Evolutionary conservation across 2,329 filamentous ascomycete species (phyloP).

Genomic region (Diaporthe destruens): DNA sequence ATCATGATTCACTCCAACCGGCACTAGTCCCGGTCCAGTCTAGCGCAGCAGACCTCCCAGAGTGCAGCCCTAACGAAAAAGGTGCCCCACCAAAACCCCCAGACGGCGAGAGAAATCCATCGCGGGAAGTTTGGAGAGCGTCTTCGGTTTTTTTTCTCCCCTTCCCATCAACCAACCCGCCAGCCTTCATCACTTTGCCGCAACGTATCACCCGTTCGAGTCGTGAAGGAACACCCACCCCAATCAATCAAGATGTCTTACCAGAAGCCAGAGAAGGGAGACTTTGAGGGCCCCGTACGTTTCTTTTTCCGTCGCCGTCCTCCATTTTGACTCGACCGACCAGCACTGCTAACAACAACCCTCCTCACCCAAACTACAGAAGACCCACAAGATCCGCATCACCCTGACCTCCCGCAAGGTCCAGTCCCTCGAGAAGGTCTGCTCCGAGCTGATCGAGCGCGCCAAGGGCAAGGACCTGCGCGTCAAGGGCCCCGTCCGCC

Average conservation of each 20-base stretch:
- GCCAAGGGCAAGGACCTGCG: slow-evolving; percentile 98
- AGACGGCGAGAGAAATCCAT: slow-evolving; percentile 16
- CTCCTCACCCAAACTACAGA: slow-evolving; percentile 60
- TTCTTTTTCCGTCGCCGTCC: background rate
- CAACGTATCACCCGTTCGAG: slow-evolving; percentile 77
- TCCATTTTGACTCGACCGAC: too few relatives aligned
- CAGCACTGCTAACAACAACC: slow-evolving; percentile 6
- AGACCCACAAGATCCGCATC: slow-evolving; percentile 98
- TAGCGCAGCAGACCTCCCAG: background rate
- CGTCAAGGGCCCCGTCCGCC: slow-evolving; percentile 97
- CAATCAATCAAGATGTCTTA: slow-evolving; percentile 80
- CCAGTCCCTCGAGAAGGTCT: slow-evolving; percentile 96
- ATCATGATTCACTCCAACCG: slow-evolving; percentile 9
- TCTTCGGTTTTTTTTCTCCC: background rate
- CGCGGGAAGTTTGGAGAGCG: background rate
- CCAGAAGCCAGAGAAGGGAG: slow-evolving; percentile 95
- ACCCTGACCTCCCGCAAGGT: slow-evolving; percentile 97
- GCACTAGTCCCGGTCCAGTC: background rate
- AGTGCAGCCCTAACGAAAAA: background rate
- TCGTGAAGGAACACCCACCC: slow-evolving; percentile 73
- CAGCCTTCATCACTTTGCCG: slow-evolving; percentile 84
- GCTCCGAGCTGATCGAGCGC: slow-evolving; percentile 97
- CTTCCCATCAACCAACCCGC: slow-evolving; percentile 43
- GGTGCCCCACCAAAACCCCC: slow-evolving; percentile 15
- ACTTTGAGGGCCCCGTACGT: slow-evolving; percentile 87